Percentiles rank a stretch among this genome's conserved stretches.
Conservation (phyloP, 2,329 filamentous ascomycete species). For the Penicillium capsulatum region DNA sequence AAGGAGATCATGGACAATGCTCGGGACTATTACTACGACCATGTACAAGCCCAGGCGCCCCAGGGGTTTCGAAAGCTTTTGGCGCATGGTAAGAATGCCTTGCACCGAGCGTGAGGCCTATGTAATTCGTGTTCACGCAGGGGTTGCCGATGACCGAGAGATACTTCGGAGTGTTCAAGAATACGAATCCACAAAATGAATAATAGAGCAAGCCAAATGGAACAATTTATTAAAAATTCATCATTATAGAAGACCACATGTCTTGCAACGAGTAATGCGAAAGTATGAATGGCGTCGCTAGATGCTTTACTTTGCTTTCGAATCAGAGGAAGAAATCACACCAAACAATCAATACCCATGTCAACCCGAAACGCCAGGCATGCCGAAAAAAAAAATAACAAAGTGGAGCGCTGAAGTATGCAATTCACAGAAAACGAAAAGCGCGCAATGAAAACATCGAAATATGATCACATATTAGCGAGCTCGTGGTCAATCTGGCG, state of each 20-base stretch:
- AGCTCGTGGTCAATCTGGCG: conserved; percentile 88
- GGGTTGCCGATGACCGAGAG: too few species aligned
- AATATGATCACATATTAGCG: conserved; percentile 70
- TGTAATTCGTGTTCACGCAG: background rate
- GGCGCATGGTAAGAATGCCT: conserved; percentile 11
- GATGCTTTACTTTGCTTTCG: conserved; percentile 4
- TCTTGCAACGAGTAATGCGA: too few species aligned
- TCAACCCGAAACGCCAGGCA: conserved; percentile 19
- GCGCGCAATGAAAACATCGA: conserved; percentile 3
- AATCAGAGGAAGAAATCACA: too few species aligned
- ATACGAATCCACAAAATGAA: too few species aligned
- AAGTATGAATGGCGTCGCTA: conserved; percentile 3
- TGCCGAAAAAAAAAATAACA: conserved; percentile 17
- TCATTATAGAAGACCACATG: too few species aligned
- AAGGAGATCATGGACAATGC: conserved; percentile 57
- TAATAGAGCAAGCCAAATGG: too few species aligned
- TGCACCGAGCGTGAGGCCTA: conserved; percentile 9
- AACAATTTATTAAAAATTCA: too few species aligned
- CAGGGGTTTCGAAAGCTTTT: conserved; percentile 19
- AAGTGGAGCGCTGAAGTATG: conserved; percentile 15
- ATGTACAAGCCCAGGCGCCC: conserved; percentile 16
- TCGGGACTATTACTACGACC: conserved; percentile 43
- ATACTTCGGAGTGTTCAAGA: too few species aligned
- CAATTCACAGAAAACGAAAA: conserved; percentile 17
- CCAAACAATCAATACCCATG: background rate